Base-by-base conservation (phyloP, 148 eudicot genomes). In the Rhododendron simsii region DNA sequence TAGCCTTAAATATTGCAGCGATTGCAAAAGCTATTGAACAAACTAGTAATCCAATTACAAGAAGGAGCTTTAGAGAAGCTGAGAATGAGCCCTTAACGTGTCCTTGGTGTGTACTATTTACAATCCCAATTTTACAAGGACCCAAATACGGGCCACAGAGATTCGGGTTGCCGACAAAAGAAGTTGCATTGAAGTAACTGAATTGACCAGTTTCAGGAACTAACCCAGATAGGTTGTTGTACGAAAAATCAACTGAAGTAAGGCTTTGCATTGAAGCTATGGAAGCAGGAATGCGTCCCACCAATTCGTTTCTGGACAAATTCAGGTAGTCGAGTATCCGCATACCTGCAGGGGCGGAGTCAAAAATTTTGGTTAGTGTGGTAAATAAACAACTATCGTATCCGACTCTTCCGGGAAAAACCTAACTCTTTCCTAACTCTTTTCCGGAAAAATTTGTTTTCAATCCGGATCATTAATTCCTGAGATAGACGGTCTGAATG, bases 191-290 rank as follows among this genome's bases (percentile, higher is more conserved):
- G 89, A 96, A 96, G 88, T 93, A 95, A 88, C 98, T 92, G 87
- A 96, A 95, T 76, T 96, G 98, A 21, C 99, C 99, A 51, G 98
- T 92, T 30, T 93, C 98, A 5, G 96, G 99, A 44, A 96, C 98
- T 85, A 94, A 88, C 37, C 99, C 99, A 53, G 95, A 93, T 51
- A 96, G 87, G 90, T 93, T 94, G 65, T 96, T 96, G 75, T 95
- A 96, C 6, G 99, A 96, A 81, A 96, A 96, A 95, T 96, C 99
- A 90, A 94, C 98, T 11, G 97, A 93, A 45, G 99, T 96, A 37
- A 96, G 87, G 81, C 98, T 95, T 81, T 96, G 98, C 98, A 95
- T 96, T 33, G 89, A 88, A 21, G 96, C 87, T 57, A 96, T 92
- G 0, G 98, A 89, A 14, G 87, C 82, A 37, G 99, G 99, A 87